Evolutionary conservation across 352 stramenopile genomes (phyloP).

Genomic region (Pythium aquatile): DNA sequence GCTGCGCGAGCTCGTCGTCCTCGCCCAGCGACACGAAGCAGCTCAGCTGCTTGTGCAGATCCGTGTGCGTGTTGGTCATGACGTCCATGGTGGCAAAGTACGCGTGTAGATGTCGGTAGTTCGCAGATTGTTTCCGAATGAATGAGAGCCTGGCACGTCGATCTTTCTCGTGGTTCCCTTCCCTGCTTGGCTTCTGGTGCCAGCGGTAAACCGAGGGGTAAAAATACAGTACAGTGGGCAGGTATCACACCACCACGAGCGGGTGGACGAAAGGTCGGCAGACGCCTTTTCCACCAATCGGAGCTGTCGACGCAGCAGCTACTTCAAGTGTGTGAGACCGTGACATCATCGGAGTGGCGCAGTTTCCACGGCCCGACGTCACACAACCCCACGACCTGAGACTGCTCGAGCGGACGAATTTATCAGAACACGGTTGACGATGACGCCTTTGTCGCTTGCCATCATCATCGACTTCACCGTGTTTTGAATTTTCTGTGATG

Average conservation of each 20-base stretch:
- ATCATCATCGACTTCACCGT: constrained; percentile 10
- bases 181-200: neutral
- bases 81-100: constrained; percentile 15
- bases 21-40: constrained; percentile 68
- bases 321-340: constrained; percentile 26
- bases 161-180: constrained; percentile 6
- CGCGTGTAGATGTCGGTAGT: neutral
- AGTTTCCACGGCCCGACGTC: constrained; percentile 15
- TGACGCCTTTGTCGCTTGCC: neutral
- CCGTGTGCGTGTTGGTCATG: constrained; percentile 20
- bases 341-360: constrained; percentile 25
- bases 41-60: constrained; percentile 66
- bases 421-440: constrained; percentile 22
- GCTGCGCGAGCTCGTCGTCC: constrained; percentile 72
- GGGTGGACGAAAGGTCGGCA: constrained; percentile 24
- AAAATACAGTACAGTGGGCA: constrained; percentile 16
- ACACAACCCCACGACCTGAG: constrained; percentile 22
- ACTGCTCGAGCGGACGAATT: neutral
- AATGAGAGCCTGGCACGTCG: neutral
- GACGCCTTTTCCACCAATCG: constrained; percentile 19
- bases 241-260: constrained; percentile 12
- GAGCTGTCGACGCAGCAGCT: neutral
- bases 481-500: constrained; percentile 2
- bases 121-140: constrained; percentile 23
- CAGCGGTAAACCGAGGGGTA: neutral